Base-by-base conservation (phyloP, 306 rosid species). In the Medicago truncatula region DNA sequence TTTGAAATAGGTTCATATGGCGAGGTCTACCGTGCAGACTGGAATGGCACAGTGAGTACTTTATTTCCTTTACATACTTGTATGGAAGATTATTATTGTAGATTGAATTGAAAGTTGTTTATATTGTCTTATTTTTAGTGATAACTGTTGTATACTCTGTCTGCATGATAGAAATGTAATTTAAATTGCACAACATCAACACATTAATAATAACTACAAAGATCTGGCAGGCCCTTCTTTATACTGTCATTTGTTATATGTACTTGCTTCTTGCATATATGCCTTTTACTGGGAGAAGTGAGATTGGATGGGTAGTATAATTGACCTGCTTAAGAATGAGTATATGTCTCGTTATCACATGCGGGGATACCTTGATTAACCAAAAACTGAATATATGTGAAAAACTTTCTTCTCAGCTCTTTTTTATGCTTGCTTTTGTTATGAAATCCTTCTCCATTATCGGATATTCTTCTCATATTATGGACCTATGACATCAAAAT, bases 21-120 rank as follows among this genome's bases (percentile, higher is more conserved):
- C 8, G 99, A 96, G 88, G 99, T 96, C 44, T 96, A 92, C 80
- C 97, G 80, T 52, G 99, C 99, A 0, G 99, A 96, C 84, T 92
- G 93, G 99, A 90, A 96, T 82, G 99, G 97, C 85, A 92, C 97
- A 1, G 99, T 96, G 85, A 90, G 97, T 88, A 84, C 74, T 82
- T 65, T 69, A 31, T 62, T 70, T 68, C 70, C 78, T 46, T 71
- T 15, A n/a, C 40, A 14, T 20, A 41, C 72, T 47, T 65, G 65
- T 53, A 21, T 40, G 41, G 66, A 73, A 69, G 8, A 77, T 44
- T 70, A 67, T 74, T 65, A 57, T 70, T 64, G 16, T 81, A 79
- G 67, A 69, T 63, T 64, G 60, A 73, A 28, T 23, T 64, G 75
- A 41, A 47, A 79, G 41, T 58, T 46, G 64, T 60, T 60, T 46